A percentile compares a stretch with the other conserved stretches of the same genome.
phyloP scores from a whole-genome alignment of 345 rosid genomes.

The Citrus maxima region DNA sequence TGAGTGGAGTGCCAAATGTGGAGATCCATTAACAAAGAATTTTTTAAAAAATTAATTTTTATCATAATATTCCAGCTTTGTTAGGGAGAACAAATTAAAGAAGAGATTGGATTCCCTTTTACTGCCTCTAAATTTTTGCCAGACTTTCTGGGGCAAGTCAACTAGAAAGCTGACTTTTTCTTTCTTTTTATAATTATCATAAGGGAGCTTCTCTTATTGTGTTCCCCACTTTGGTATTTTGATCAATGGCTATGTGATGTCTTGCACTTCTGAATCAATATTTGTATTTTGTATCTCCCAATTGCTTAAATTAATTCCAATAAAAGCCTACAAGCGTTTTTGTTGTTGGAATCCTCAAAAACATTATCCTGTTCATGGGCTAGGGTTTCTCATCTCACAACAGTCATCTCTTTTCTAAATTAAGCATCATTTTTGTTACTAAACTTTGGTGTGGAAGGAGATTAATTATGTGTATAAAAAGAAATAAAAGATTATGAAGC shows the following conservation, averaged over 20 bases:
- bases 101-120: conserved; percentile 48
- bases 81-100: not conserved
- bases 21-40: conserved; percentile 40
- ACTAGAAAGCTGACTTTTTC: conserved; percentile 50
- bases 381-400: not conserved
- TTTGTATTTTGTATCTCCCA: not conserved
- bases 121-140: conserved; percentile 41
- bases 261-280: conserved; percentile 7
- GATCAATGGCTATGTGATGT: conserved; percentile 14
- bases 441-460: not conserved
- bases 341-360: not conserved
- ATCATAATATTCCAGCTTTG: conserved; percentile 13
- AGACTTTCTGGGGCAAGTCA: conserved; percentile 67
- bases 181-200: not conserved
- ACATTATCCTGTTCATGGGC: not conserved
- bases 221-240: conserved; percentile 41
- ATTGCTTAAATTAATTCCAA: not conserved
- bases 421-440: not conserved
- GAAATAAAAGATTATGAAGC: not conserved
- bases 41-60: not conserved
- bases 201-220: conserved; percentile 24
- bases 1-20: conserved; percentile 35
- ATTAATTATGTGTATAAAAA: not conserved
- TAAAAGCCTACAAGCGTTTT: not conserved
- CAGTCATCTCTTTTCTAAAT: not conserved